Base-by-base conservation (phyloP, 1,284 basidiomycete genomes). In the Austroboletus sp. region DNA sequence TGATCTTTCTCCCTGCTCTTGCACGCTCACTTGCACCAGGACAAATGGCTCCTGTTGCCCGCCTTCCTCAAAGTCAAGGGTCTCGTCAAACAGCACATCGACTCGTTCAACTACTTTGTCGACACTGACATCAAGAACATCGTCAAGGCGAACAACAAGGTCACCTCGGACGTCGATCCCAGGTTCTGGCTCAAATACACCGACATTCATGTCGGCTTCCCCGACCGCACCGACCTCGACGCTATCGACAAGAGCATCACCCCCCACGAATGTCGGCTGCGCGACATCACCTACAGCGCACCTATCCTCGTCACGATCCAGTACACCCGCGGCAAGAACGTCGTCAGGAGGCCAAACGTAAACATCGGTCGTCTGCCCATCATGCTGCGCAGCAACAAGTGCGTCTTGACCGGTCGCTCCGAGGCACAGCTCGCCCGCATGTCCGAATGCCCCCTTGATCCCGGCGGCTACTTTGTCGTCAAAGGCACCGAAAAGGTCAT, bases 401-500 rank as follows among this genome's bases (percentile, higher is more conserved):
- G 93, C 65, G 84, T 92, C 40, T 70, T 99, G 51, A 85, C 85
- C 10, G 84, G 82, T 10, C 80, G 81, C 58, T 80, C 72, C 12
- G 88, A 94, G 49, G 77, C 79, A 17, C 82, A 94, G 57, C 75
- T 98, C 13, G 94, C 93, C 16, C 75, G 80, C 40, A 94, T 98
- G 89, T 85, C 80, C 26, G 96, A 99, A 67, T 99, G 96, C 63
- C 96, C 96, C 0, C 73, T 98, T 49, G 97, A 99, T 70, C 96
- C 96, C 3, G 96, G 96, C 16, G 96, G 96, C 6, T 98, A 98
- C 67, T 99, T 99, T 68, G 89, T 99, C 48, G 95, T 98, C 43
- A 98, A 96, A 67, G 96, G 96, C 11, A 98, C 97, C 15, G 96
- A 99, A 69, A 99, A 99, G 72, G 96, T 99, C 59, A 98, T 99